Base-by-base conservation (phyloP, 257 asterid species). In the Lycium ferocissimum region DNA sequence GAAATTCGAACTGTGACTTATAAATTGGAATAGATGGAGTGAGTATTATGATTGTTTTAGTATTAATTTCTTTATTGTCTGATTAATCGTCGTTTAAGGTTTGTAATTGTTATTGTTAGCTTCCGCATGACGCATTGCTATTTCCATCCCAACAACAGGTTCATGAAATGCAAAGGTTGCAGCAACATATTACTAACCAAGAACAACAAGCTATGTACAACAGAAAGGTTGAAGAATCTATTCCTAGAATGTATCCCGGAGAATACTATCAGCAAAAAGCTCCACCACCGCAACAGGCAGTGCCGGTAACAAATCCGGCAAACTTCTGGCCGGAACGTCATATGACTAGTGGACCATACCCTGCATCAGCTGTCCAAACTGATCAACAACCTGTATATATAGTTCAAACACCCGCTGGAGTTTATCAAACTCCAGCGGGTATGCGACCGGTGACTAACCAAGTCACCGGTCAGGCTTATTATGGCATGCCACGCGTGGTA, bases 401-500 rank as follows among this genome's bases (percentile, higher is more conserved):
- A 45, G 81, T 89, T 59, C 90, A 88, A 65, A 86, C 89, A 4
- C 26, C 82, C 15, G 9, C 82, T 14, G 65, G 82, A 14, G 47
- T 76, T 53, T 76, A 76, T 76, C 82, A 76, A 76, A 51, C 65
- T 26, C 87, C 89, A 66, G 54, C 82, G 1, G 91, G 89, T 2
- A 47, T 84, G 22, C 72, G 91, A 67, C 89, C 62, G 43, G 84
- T 89, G 12, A 70, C 89, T n/a, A 86, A 84, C 20, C 92, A 89
- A 86, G 79, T 82, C 15, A 65, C 47, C 40, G 49, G 72, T 66
- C 92, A 89, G 57, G 86, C 88, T 3, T 87, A 79, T 81, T 87
- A 87, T 45, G 92, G 92, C 58, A 84, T 89, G 79, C 90, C 82
- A 45, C 83, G 92, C 17, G 35, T 89, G 81, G 79, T 84, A 9